These are phyloP conservation scores for Anacardium occidentale DNA, from an alignment of 345 rosid species.

Conservation along the genomic window DNA sequence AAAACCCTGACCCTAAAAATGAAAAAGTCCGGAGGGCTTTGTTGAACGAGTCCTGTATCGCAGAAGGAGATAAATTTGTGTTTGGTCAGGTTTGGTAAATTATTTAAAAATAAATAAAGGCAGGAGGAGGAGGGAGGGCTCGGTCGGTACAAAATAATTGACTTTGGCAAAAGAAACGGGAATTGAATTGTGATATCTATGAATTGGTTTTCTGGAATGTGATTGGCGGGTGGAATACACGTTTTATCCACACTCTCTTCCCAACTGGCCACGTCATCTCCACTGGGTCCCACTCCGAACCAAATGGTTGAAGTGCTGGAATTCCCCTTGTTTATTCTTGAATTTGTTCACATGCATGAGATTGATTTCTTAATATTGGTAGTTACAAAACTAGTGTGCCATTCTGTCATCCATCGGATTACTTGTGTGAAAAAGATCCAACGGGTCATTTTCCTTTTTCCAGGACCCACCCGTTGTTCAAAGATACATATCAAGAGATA, in stretches of 20 bases:
- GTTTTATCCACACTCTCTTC: constrained; percentile 62
- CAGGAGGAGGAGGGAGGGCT: not conserved
- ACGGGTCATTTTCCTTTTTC: not conserved
- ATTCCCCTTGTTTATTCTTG: not conserved
- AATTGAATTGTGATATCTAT: not conserved
- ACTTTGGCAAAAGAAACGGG: not conserved
- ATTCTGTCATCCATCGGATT: constrained; percentile 16
- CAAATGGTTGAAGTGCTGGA: too few relatives aligned
- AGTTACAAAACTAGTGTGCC: constrained; percentile 8
- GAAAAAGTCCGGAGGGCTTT: not conserved
- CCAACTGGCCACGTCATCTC: not conserved
- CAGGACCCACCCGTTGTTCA: not conserved
- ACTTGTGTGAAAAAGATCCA: not conserved
- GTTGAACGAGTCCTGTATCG: not conserved
- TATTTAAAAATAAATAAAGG: not conserved
- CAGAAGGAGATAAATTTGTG: constrained; percentile 1
- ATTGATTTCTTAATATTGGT: not conserved
- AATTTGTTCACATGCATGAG: constrained; percentile 14
- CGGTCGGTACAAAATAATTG: constrained; percentile 26
- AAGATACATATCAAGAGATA: constrained; percentile 20
- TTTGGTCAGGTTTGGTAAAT: not conserved
- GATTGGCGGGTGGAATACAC: constrained; percentile 59
- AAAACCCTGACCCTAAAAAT: constrained; percentile 22
- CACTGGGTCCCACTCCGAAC: constrained; percentile 15
- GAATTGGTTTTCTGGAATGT: constrained; percentile 33